phyloP scores from a whole-genome alignment of 768 basidiomycete species.

The Naematelia aurantialba region DNA sequence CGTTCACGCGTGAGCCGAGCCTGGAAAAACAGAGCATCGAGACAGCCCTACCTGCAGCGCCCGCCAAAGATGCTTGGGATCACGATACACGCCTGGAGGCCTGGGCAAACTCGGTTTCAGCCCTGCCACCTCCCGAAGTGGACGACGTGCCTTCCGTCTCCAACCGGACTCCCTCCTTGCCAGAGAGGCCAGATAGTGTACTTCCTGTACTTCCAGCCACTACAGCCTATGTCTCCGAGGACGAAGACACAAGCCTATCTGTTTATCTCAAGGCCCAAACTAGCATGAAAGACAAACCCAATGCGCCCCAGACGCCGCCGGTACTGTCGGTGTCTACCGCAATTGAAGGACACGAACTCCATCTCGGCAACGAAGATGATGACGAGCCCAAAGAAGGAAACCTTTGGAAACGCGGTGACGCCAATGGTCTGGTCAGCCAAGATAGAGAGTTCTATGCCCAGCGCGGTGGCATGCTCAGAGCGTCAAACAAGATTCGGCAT shows the following conservation, averaged over 20 bases:
- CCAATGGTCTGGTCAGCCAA: not conserved
- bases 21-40: no score
- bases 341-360: not conserved
- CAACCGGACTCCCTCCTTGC: not conserved
- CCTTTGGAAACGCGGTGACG: not conserved
- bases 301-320: slow-evolving; percentile 1
- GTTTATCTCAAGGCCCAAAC: not conserved
- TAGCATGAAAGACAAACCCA: not conserved
- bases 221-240: slow-evolving; percentile 7
- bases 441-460: not conserved
- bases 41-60: not conserved
- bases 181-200: not conserved
- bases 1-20: no score
- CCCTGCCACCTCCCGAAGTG: slow-evolving; percentile 1
- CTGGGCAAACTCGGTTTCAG: not conserved
- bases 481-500: not conserved
- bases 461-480: not conserved
- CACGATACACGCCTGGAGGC: not conserved
- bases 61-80: not conserved
- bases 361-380: not conserved
- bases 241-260: not conserved
- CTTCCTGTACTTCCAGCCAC: not conserved
- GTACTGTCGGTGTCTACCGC: slow-evolving; percentile 8
- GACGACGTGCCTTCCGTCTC: not conserved
- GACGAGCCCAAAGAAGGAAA: not conserved